phyloP scores from a whole-genome alignment of 129 eudicot genomes.

The Apium graveolens region DNA sequence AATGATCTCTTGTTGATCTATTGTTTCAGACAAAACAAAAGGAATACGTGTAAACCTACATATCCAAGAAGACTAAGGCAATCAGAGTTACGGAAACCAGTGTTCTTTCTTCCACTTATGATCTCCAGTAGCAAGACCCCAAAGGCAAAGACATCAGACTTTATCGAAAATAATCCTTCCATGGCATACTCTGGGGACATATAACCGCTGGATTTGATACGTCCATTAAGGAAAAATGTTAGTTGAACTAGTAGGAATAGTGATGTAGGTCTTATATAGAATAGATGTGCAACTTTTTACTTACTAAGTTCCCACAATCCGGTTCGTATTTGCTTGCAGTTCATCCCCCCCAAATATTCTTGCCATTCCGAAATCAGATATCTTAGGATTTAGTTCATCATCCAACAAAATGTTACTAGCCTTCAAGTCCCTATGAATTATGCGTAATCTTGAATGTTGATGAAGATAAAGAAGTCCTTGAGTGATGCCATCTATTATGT shows the following conservation, averaged over 20 bases:
- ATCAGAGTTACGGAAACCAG: neutral
- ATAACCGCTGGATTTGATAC: neutral
- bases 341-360: slow-evolving; percentile 5
- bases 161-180: neutral
- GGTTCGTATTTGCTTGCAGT: slow-evolving; percentile 11
- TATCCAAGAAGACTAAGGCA: neutral
- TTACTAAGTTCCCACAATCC: slow-evolving; percentile 17
- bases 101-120: neutral
- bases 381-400: slow-evolving; percentile 13
- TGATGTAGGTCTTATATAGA: neutral
- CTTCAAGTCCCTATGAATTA: slow-evolving; percentile 15
- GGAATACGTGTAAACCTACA: neutral
- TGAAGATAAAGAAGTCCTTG: slow-evolving; percentile 18
- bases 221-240: neutral
- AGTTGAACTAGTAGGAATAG: neutral
- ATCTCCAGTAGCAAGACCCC: slow-evolving; percentile 5
- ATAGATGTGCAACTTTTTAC: neutral
- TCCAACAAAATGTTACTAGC: slow-evolving; percentile 19
- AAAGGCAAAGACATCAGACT: slow-evolving; percentile 5
- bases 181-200: neutral
- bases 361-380: slow-evolving; percentile 19
- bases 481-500: slow-evolving; percentile 9
- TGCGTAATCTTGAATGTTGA: slow-evolving; percentile 11
- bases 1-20: too few species aligned
- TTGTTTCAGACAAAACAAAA: neutral